These are phyloP conservation scores for Amanita rimosa DNA, from an alignment of 768 basidiomycete genomes.

Conservation along the genomic window DNA sequence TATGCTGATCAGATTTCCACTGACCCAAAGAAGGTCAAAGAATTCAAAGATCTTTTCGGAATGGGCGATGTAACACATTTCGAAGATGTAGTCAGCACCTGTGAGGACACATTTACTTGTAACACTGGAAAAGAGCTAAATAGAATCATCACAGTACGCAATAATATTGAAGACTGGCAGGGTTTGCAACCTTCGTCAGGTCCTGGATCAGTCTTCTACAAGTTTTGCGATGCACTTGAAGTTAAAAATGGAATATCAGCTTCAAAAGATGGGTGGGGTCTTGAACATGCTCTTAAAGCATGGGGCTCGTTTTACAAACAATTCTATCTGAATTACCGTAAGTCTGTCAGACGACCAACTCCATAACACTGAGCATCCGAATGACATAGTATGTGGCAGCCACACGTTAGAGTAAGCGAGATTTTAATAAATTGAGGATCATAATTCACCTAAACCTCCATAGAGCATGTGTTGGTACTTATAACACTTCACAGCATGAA, in stretches of 20 bases:
- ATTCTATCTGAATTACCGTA: slow-evolving; percentile 33
- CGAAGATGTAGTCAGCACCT: slow-evolving; percentile 55
- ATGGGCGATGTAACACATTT: slow-evolving; percentile 44
- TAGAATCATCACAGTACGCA: slow-evolving; percentile 31
- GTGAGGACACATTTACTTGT: slow-evolving; percentile 25
- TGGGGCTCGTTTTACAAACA: slow-evolving; percentile 52
- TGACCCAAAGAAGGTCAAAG: slow-evolving; percentile 34
- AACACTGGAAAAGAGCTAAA: slow-evolving; percentile 25
- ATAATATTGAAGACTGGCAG: slow-evolving; percentile 65
- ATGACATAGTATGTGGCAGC: slow-evolving; percentile 40
- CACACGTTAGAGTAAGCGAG: slow-evolving; percentile 34
- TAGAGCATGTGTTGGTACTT: slow-evolving; percentile 32
- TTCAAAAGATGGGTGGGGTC: slow-evolving; percentile 44
- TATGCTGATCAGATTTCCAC: slow-evolving; percentile 50
- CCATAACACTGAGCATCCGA: neutral
- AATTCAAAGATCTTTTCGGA: slow-evolving; percentile 48
- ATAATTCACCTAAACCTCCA: neutral
- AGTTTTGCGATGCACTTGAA: slow-evolving; percentile 60
- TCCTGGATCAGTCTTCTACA: slow-evolving; percentile 34
- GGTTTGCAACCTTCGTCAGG: slow-evolving; percentile 39
- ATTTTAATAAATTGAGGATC: neutral
- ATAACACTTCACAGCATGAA: slow-evolving; percentile 24
- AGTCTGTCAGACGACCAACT: slow-evolving; percentile 13
- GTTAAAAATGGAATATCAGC: slow-evolving; percentile 45
- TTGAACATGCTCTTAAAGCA: slow-evolving; percentile 44